A percentile compares a stretch with the other conserved stretches of the same genome.
These are phyloP conservation scores for Spergularia marina DNA, from an alignment of 148 eudicot species.

Conservation along the genomic window DNA sequence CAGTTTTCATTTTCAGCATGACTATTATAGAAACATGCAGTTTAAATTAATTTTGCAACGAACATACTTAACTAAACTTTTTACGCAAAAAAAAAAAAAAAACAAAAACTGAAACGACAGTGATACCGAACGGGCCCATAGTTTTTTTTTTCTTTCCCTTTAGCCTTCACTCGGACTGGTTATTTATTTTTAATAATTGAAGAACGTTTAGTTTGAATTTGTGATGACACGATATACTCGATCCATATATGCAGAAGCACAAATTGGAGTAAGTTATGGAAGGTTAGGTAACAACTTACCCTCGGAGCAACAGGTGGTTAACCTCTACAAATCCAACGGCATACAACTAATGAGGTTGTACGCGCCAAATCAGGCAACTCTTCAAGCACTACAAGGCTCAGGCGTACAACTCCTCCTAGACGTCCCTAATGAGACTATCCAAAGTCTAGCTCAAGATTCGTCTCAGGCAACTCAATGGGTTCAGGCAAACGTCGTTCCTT, in stretches of 20 bases:
- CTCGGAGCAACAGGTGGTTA: conserved; percentile 10
- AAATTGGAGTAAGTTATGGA: conserved; percentile 36
- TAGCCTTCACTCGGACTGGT: too few relatives aligned
- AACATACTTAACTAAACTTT: too few relatives aligned
- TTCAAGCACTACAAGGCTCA: conserved; percentile 26
- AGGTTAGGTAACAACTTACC: conserved; percentile 26
- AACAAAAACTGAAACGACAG: too few relatives aligned
- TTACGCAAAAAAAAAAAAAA: too few relatives aligned
- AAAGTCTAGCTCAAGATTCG: not conserved
- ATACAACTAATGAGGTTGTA: conserved; percentile 29
- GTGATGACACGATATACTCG: too few relatives aligned
- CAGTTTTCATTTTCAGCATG: too few relatives aligned
- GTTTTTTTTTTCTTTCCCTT: too few relatives aligned
- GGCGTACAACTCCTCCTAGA: conserved; percentile 16
- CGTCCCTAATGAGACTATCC: not conserved
- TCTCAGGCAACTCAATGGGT: not conserved
- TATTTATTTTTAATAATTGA: too few relatives aligned
- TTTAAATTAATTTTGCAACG: too few relatives aligned
- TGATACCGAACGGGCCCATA: too few relatives aligned
- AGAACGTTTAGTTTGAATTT: too few relatives aligned
- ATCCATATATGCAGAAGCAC: conserved; percentile 10
- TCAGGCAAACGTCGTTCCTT: not conserved
- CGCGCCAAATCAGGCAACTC: conserved; percentile 9
- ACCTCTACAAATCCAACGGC: conserved; percentile 19
- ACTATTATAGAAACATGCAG: too few relatives aligned